A percentile compares a stretch with the other conserved stretches of the same genome.
These are phyloP conservation scores for Immersiporthe knoxdaviesiana DNA, from an alignment of 2,329 filamentous ascomycete genomes.

Conservation along the genomic window DNA sequence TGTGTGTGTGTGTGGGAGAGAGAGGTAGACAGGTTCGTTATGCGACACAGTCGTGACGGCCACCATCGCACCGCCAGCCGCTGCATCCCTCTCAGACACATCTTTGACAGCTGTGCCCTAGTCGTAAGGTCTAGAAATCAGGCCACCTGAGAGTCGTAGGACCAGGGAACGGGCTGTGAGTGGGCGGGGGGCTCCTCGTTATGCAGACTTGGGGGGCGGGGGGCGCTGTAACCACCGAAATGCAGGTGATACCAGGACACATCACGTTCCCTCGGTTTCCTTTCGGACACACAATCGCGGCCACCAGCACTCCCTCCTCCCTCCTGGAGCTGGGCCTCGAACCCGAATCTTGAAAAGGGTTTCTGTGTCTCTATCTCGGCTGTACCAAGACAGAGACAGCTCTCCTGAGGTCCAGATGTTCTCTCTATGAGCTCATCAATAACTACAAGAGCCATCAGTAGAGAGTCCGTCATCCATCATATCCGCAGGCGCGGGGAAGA, in stretches of 20 bases:
- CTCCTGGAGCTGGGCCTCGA: too few relatives aligned
- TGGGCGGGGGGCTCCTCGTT: neutral
- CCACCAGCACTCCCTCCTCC: too few relatives aligned
- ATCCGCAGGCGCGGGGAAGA: too few relatives aligned
- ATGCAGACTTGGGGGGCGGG: neutral
- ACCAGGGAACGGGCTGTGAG: neutral
- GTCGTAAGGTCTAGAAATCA: neutral
- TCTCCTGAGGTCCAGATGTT: too few relatives aligned
- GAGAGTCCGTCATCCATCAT: neutral
- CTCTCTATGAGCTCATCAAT: neutral
- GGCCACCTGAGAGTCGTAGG: neutral
- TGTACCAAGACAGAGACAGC: too few relatives aligned
- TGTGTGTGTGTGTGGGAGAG: neutral
- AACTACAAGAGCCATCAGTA: neutral
- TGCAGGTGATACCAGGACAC: neutral
- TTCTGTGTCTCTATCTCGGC: neutral
- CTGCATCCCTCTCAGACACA: neutral
- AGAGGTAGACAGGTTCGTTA: neutral
- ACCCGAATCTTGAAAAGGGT: too few relatives aligned
- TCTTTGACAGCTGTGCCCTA: neutral
- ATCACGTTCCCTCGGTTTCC: neutral
- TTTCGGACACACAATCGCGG: neutral
- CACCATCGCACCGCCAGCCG: neutral
- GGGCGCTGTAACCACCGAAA: neutral
- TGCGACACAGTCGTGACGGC: neutral